phyloP scores from a whole-genome alignment of 169 alveolate genomes.

The Plasmodium berghei region DNA sequence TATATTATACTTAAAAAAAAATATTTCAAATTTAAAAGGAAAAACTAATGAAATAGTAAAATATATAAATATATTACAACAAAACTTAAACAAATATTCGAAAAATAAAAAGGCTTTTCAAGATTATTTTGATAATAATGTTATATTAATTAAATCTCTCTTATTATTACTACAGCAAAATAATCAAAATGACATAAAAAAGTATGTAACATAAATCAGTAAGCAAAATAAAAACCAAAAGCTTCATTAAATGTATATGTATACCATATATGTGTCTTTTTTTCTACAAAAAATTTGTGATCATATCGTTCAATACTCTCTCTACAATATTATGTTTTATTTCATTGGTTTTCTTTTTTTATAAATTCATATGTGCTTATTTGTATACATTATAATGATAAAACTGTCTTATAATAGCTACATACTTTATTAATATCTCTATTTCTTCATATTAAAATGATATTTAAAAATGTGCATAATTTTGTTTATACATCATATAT shows the following conservation, averaged over 20 bases:
- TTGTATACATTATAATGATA: too few species aligned
- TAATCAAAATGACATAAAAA: slow-evolving; percentile 59
- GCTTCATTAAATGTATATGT: not conserved
- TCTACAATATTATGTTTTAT: too few species aligned
- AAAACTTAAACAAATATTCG: slow-evolving; percentile 42
- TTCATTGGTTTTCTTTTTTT: too few species aligned
- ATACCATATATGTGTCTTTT: not conserved
- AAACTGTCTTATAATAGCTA: too few species aligned
- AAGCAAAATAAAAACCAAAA: slow-evolving; percentile 1
- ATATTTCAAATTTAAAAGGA: slow-evolving; percentile 13
- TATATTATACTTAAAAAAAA: slow-evolving; percentile 21
- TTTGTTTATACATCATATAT: too few species aligned
- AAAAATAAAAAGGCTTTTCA: slow-evolving; percentile 34
- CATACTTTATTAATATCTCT: too few species aligned
- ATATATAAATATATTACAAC: slow-evolving; percentile 64
- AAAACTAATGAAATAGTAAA: slow-evolving; percentile 65
- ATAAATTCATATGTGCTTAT: too few species aligned
- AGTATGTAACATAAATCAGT: slow-evolving; percentile 5
- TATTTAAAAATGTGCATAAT: too few species aligned
- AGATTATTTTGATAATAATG: slow-evolving; percentile 19
- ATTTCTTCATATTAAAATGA: too few species aligned
- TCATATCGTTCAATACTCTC: too few species aligned
- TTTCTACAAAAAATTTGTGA: too few species aligned
- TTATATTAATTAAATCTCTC: slow-evolving; percentile 32
- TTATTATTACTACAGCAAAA: slow-evolving; percentile 38